Evolutionary conservation across 768 basidiomycete species (phyloP).

Genomic region (Tylopilus rubrobrunneus): DNA sequence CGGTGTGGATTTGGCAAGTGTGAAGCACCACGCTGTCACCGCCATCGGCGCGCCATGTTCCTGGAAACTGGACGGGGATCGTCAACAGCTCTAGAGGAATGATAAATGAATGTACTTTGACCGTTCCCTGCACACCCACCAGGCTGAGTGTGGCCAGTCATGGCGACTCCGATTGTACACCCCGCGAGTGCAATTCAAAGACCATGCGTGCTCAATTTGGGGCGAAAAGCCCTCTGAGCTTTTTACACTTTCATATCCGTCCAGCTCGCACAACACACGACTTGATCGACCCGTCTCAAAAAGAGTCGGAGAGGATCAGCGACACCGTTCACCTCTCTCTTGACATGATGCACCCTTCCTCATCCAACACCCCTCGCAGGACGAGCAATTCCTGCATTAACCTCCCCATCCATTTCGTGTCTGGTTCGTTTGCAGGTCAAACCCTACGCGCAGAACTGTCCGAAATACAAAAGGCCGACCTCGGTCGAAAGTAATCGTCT

Average conservation of each 20-base stretch:
- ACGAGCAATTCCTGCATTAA: constrained; percentile 28
- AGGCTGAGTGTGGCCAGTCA: constrained; percentile 1
- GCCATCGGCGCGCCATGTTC: constrained; percentile 20
- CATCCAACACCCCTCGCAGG: constrained; percentile 21
- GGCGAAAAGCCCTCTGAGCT: constrained; percentile 9
- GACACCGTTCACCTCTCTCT: no score
- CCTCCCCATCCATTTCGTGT: constrained; percentile 48
- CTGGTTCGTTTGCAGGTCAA: constrained; percentile 58
- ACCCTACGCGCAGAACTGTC: constrained; percentile 51
- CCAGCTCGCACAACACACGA: constrained; percentile 8
- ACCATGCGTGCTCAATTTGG: constrained; percentile 28
- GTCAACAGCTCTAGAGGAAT: no score
- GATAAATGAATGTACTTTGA: no score
- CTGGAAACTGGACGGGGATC: constrained; percentile 17
- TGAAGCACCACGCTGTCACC: no score
- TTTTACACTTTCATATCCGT: constrained; percentile 11
- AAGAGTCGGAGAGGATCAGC: constrained; percentile 4
- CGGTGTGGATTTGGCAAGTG: no score
- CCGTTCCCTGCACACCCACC: no score
- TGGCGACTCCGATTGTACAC: constrained; percentile 13
- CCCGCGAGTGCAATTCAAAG: constrained; percentile 4
- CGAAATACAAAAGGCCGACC: constrained; percentile 64
- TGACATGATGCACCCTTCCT: constrained; percentile 2
- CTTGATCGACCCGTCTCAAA: constrained; percentile 11
- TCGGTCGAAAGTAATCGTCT: constrained; percentile 57